These are phyloP conservation scores for Microsporum ferrugineum DNA, from an alignment of 2,329 filamentous ascomycete genomes.

Conservation along the genomic window DNA sequence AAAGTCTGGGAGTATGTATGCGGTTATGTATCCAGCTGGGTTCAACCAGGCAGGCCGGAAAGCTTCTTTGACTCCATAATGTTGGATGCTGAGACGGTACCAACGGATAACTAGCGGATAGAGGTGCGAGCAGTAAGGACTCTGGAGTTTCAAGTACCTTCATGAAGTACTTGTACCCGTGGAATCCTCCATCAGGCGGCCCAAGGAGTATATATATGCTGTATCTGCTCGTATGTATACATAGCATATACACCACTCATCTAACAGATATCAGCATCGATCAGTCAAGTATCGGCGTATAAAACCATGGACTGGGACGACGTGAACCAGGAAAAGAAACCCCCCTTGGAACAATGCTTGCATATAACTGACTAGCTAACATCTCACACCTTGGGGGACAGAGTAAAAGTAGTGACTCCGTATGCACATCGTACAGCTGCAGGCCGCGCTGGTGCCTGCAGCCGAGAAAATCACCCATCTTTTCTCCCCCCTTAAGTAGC, in stretches of 20 bases:
- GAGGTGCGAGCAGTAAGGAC: not conserved
- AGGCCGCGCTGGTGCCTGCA: not conserved
- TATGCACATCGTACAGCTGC: not conserved
- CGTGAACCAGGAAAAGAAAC: no score
- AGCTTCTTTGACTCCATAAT: not conserved
- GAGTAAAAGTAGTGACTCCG: not conserved
- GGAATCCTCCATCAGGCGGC: no score
- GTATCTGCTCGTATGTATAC: no score
- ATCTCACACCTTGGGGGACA: not conserved
- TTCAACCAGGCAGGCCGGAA: not conserved
- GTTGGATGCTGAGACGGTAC: not conserved
- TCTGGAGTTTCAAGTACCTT: no score
- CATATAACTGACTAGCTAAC: not conserved
- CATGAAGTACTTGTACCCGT: no score
- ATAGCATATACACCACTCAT: no score
- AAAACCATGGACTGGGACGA: no score
- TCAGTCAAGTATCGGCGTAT: no score
- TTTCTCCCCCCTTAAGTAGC: not conserved
- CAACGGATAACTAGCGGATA: not conserved
- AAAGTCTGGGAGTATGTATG: not conserved
- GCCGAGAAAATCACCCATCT: not conserved
- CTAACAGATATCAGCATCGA: no score
- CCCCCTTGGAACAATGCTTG: no score
- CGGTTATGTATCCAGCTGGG: not conserved
- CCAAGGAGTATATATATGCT: no score